Percentiles rank a stretch among this genome's conserved stretches.
These are phyloP conservation scores for Ramichloridium luteum DNA, from an alignment of 2,329 filamentous ascomycete species.

Conservation along the genomic window DNA sequence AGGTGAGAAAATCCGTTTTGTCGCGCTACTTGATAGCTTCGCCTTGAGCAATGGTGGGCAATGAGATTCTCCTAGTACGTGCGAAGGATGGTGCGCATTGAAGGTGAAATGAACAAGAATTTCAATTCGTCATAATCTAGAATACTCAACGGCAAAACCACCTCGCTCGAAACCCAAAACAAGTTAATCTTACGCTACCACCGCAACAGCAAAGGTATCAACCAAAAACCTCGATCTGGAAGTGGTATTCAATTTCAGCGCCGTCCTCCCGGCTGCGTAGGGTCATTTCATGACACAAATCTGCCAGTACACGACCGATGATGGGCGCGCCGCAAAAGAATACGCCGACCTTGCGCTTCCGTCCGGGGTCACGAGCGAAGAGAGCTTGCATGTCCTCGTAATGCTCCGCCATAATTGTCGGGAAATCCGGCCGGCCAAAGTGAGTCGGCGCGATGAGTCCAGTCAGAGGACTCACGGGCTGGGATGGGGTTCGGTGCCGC, in stretches of 20 bases:
- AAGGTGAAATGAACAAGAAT: too few relatives aligned
- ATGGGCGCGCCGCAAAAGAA: slow-evolving; percentile 43
- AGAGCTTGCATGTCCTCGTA: slow-evolving; percentile 40
- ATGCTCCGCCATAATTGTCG: slow-evolving; percentile 40
- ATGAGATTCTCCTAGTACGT: too few relatives aligned
- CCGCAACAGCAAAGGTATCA: too few relatives aligned
- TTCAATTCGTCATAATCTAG: too few relatives aligned
- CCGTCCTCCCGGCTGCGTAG: slow-evolving; percentile 40
- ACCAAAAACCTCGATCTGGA: slow-evolving; percentile 47
- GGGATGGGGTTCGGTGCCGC: slow-evolving; percentile 27
- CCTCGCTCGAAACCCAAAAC: too few relatives aligned
- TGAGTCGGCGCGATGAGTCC: slow-evolving; percentile 42
- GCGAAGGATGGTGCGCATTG: too few relatives aligned
- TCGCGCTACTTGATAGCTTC: slow-evolving; percentile 10
- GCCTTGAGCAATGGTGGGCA: too few relatives aligned
- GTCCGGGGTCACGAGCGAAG: slow-evolving; percentile 15
- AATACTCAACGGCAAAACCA: too few relatives aligned
- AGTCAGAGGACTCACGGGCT: slow-evolving; percentile 42
- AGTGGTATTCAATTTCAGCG: slow-evolving; percentile 43
- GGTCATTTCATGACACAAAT: slow-evolving; percentile 41
- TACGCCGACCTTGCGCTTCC: slow-evolving; percentile 39
- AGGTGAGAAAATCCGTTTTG: slow-evolving; percentile 47
- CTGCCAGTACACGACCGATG: slow-evolving; percentile 44
- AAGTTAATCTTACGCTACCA: too few relatives aligned
- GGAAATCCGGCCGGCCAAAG: slow-evolving; percentile 45